phyloP scores from a whole-genome alignment of 2,329 filamentous ascomycete genomes.

The Sarocladium brachiariae region DNA sequence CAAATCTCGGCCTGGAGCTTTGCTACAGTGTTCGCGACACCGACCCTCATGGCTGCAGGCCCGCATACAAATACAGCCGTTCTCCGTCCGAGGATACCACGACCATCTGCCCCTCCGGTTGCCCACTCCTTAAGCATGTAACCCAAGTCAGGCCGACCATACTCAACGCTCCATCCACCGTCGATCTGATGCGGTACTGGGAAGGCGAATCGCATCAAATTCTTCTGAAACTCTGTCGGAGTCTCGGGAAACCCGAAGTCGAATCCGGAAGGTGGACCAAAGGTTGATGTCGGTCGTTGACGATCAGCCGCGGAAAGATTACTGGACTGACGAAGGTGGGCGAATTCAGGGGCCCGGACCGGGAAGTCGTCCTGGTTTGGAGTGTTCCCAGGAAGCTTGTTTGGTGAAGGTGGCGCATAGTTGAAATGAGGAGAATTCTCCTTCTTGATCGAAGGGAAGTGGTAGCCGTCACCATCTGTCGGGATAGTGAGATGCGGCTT shows the following conservation, averaged over 20 bases:
- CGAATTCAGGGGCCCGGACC: slow-evolving; percentile 45
- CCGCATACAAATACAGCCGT: slow-evolving; percentile 93
- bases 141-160: slow-evolving; percentile 80
- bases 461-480: slow-evolving; percentile 35
- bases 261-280: slow-evolving; percentile 56
- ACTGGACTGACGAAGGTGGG: slow-evolving; percentile 43
- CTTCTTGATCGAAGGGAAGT: slow-evolving; percentile 48
- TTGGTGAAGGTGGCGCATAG: slow-evolving; percentile 42
- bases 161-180: slow-evolving; percentile 86
- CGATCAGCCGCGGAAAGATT: slow-evolving; percentile 27
- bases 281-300: slow-evolving; percentile 46
- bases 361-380: slow-evolving; percentile 19
- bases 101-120: slow-evolving; percentile 57
- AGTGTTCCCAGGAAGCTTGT: slow-evolving; percentile 19
- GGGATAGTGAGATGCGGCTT: slow-evolving; percentile 17
- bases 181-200: slow-evolving; percentile 60
- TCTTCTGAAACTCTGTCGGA: slow-evolving; percentile 83
- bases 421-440: slow-evolving; percentile 53
- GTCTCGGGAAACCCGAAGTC: slow-evolving; percentile 78
- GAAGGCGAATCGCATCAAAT: slow-evolving; percentile 84
- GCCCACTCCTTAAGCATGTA: slow-evolving; percentile 82
- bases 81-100: slow-evolving; percentile 66
- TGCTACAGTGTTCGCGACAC: slow-evolving; percentile 81
- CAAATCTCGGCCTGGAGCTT: slow-evolving; percentile 76
- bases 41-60: slow-evolving; percentile 77